These are phyloP conservation scores for Penicillium capsulatum DNA, from an alignment of 2,329 filamentous ascomycete species.

Conservation along the genomic window DNA sequence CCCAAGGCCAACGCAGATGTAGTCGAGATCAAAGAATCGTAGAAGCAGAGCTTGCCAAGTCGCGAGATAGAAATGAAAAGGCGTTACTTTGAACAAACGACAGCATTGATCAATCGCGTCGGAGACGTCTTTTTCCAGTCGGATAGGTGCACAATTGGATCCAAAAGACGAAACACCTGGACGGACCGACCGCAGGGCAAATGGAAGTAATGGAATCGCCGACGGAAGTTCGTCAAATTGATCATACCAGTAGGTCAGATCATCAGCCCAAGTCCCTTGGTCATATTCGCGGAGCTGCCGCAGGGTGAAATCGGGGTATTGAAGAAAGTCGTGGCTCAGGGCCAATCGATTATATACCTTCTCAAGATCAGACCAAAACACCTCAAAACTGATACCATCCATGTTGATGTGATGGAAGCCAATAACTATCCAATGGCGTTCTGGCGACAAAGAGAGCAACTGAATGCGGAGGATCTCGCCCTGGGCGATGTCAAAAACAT, in stretches of 20 bases:
- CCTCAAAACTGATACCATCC: constrained; percentile 46
- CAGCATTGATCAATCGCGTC: constrained; percentile 15
- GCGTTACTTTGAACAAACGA: constrained; percentile 29
- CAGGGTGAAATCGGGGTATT: constrained; percentile 38
- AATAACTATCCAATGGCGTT: constrained; percentile 42
- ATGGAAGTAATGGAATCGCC: constrained; percentile 16
- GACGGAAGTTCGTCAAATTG: constrained; percentile 10
- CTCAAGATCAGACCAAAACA: constrained; percentile 47
- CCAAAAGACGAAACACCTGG: constrained; percentile 11
- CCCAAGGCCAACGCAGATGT: constrained; percentile 48
- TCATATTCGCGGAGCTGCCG: constrained; percentile 30
- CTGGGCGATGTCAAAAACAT: constrained; percentile 39
- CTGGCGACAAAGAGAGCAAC: constrained; percentile 12
- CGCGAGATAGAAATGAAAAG: constrained; percentile 49
- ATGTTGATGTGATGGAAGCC: constrained; percentile 50
- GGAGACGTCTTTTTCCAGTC: constrained; percentile 4
- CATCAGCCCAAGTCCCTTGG: constrained; percentile 23
- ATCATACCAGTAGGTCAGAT: constrained; percentile 20
- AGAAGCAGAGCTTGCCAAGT: constrained; percentile 39
- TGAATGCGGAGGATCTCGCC: constrained; percentile 29
- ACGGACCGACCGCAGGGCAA: constrained; percentile 8
- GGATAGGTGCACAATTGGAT: constrained; percentile 7
- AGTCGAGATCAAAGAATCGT: constrained; percentile 32
- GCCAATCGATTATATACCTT: constrained; percentile 37
- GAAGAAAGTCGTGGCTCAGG: constrained; percentile 20